Base-by-base conservation (phyloP, 768 basidiomycete species). In the Kwoniella europaea region DNA sequence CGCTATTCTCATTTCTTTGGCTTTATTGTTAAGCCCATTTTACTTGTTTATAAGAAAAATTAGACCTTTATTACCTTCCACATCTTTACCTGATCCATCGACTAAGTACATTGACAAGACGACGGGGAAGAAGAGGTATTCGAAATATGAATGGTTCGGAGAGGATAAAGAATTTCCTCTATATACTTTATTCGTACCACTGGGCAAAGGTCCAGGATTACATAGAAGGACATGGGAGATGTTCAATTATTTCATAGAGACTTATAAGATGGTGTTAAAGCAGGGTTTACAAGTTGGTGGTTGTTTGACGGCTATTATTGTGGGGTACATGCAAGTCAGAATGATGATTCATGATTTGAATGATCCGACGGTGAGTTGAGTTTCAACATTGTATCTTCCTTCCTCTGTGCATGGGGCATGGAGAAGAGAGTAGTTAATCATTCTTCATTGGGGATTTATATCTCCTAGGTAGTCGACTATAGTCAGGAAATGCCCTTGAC, bases 251-350 rank as follows among this genome's bases (percentile, higher is more conserved):
- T 64, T 71, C 4, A 63, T 65, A 43, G 74, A 75, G 20, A 10
- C 57, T 0, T 73, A 58, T 63, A 58, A 54, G 2, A 74, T 65
- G 61, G 15, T 72, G 9, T 12, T 61, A 15, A 61, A 72, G 20
- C 79, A 80, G 63, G 77, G 77, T 7, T 35, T 78, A 29, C 79
- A 80, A 60, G 64, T 75, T 16, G 65, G 58, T 9, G 76, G 79
- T 5, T 73, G 73, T 4, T 16, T 78, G 1, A 72, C 65, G 41
- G 77, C 69, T 16, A 5, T 65, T 2, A 67, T 74, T 41, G 65
- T 80, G 13, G 41, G 67, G 2, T 46, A 69, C 20, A 67, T 71
- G 65, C 75, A 80, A 50, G 67, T 76, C 29, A 44, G 59, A 68
- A 74, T 76, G 55, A 72, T 78, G 63, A 24, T 59, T 20, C 55